Conservation (phyloP, 495 filamentous ascomycete genomes). For the Neurospora sp. region DNA sequence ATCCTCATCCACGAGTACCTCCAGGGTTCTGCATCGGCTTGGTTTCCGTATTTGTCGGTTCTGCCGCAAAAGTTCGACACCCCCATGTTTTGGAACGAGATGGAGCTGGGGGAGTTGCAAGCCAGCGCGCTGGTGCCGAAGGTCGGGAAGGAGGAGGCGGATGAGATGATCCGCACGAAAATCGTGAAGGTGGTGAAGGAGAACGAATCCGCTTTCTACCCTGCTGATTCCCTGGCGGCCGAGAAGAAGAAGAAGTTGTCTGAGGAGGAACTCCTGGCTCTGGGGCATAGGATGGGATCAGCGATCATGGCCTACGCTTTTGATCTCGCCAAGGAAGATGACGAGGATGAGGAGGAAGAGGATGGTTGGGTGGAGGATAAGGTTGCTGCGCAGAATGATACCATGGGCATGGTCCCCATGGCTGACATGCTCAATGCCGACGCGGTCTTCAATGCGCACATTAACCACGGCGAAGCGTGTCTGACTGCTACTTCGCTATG, state of each 20-base stretch:
- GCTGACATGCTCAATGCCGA: slow-evolving; percentile 92
- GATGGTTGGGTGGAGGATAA: slow-evolving; percentile 60
- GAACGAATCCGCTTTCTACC: slow-evolving; percentile 38
- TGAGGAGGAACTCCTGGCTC: slow-evolving; percentile 42
- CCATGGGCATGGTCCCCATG: slow-evolving; percentile 83
- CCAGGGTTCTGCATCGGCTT: slow-evolving; percentile 49
- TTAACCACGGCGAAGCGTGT: slow-evolving; percentile 56
- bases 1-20: slow-evolving; percentile 72
- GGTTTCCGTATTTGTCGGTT: slow-evolving; percentile 75
- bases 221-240: slow-evolving; percentile 18
- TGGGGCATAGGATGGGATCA: slow-evolving; percentile 72
- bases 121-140: slow-evolving; percentile 66
- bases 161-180: slow-evolving; percentile 51
- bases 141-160: slow-evolving; percentile 65
- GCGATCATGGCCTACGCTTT: slow-evolving; percentile 95
- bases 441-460: slow-evolving; percentile 67
- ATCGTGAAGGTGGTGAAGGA: slow-evolving; percentile 48
- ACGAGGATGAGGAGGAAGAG: slow-evolving; percentile 40
- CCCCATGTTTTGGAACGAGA: slow-evolving; percentile 77
- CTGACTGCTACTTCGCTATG: slow-evolving; percentile 60
- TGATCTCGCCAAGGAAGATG: slow-evolving; percentile 53
- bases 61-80: slow-evolving; percentile 74
- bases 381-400: slow-evolving; percentile 38
- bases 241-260: slow-evolving; percentile 20
- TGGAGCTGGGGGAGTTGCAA: slow-evolving; percentile 64